Conservation (phyloP, 1,284 basidiomycete species). For the Cyathus pygmaeus region DNA sequence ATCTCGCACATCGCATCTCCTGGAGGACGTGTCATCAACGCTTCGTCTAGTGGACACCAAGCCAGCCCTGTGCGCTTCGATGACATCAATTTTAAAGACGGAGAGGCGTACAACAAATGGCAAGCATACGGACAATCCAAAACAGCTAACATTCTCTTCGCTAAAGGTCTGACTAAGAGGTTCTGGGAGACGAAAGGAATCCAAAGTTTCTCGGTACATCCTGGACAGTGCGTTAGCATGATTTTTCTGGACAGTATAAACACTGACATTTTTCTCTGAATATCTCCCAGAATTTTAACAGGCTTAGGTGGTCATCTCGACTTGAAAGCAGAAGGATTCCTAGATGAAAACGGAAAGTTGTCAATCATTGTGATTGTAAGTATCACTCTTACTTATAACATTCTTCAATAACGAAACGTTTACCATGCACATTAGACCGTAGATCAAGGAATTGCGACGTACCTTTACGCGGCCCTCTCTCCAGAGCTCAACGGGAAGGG, state of each 20-base stretch:
- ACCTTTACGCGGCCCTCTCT: not conserved
- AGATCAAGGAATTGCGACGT: not conserved
- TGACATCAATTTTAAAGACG: too few relatives aligned
- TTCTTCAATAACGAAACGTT: not conserved
- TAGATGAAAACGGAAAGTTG: not conserved
- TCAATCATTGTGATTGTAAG: not conserved
- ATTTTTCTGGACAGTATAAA: not conserved
- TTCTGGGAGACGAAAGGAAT: not conserved
- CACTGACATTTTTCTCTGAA: not conserved
- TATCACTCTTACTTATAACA: not conserved
- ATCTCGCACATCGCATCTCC: too few relatives aligned
- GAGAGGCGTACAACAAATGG: too few relatives aligned
- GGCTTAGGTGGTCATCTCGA: not conserved
- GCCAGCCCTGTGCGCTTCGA: too few relatives aligned
- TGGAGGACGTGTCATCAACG: too few relatives aligned
- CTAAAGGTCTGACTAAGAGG: too few relatives aligned
- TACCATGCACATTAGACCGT: not conserved
- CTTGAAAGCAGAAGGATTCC: not conserved
- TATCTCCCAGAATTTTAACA: not conserved
- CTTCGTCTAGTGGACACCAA: too few relatives aligned
- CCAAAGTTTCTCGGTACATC: not conserved
- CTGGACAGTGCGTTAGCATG: not conserved
- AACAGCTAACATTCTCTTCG: too few relatives aligned
- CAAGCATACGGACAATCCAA: too few relatives aligned
- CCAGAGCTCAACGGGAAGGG: not conserved